These are phyloP conservation scores for Linum tenue DNA, from an alignment of 345 rosid species.

Conservation along the genomic window DNA sequence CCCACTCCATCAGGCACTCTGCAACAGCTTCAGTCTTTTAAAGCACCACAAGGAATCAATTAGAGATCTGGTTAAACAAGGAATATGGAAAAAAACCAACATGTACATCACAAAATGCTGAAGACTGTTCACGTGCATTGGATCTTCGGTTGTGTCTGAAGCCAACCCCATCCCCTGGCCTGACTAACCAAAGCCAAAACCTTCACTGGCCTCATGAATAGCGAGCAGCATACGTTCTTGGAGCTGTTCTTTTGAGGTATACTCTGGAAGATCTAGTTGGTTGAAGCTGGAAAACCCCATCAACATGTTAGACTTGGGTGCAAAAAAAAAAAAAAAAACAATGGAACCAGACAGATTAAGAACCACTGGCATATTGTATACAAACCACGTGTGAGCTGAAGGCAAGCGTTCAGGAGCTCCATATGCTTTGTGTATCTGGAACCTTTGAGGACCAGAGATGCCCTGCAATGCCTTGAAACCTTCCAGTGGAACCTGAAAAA, in stretches of 20 bases:
- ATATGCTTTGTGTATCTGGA: constrained; percentile 17
- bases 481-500: constrained; percentile 81
- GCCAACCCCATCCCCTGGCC: no score
- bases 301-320: no score
- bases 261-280: constrained; percentile 94
- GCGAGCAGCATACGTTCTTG: constrained; percentile 83
- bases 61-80: no score
- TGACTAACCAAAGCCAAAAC: constrained; percentile 81
- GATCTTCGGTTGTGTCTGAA: no score
- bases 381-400: constrained; percentile 93
- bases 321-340: neutral
- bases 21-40: no score
- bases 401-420: constrained; percentile 90
- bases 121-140: no score
- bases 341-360: neutral
- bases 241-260: constrained; percentile 67
- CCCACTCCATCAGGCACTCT: no score
- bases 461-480: constrained; percentile 93
- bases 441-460: constrained; percentile 87
- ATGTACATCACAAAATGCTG: no score
- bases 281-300: constrained; percentile 52
- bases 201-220: constrained; percentile 92
- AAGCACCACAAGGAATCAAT: no score
- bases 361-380: neutral
- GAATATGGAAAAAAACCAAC: no score